Base-by-base conservation (phyloP, 352 stramenopile species). In the Globisporangium nodosum region DNA sequence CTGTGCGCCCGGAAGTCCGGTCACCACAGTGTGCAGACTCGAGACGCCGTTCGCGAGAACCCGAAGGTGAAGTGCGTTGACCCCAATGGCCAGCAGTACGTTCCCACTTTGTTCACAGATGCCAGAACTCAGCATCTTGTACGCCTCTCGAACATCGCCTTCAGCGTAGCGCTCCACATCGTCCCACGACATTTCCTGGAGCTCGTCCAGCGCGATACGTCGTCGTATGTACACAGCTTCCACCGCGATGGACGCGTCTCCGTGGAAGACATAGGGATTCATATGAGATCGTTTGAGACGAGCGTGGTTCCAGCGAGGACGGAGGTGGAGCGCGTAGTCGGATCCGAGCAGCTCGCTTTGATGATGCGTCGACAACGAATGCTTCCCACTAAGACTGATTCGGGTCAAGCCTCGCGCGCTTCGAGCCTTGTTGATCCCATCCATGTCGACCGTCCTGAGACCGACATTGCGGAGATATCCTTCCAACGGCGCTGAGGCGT, bases 371-470 rank as follows among this genome's bases (percentile, higher is more conserved):
- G 5, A 12, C 16, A 65, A 16, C 5, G 59, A 65, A 16, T 60
- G 24, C 46, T 56, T 65, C 3, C 52, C 59, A 16, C 59, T 65
- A 15, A 65, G 20, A 20, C 59, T 60, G 33, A 65, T 35, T 15
- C 53, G 37, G 45, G 59, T 11, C 18, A 60, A 40, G 5, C 40
- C 52, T 13, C 52, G 52, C 8, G 30, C 24, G 27, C 59, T 65
- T 12, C 59, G 59, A 12, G 27, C 16, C 39, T 60, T 60, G 52
- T 65, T 65, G 15, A 65, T 60, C 24, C n/a, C 54, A 40, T 65
- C 59, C 59, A 65, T 60, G 52, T 65, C 37, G 30, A 65, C 39
- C 0, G 39, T 48, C 59, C 60, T 65, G 27, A 60, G 46, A 0
- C 59, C 59, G 12, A 65, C 11, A 9, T 65, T 65, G 37, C 59